Percentiles rank a stretch among this genome's conserved stretches.
Evolutionary conservation across 108 stramenopile genomes (phyloP).

Genomic region (Fragilaria radians): DNA sequence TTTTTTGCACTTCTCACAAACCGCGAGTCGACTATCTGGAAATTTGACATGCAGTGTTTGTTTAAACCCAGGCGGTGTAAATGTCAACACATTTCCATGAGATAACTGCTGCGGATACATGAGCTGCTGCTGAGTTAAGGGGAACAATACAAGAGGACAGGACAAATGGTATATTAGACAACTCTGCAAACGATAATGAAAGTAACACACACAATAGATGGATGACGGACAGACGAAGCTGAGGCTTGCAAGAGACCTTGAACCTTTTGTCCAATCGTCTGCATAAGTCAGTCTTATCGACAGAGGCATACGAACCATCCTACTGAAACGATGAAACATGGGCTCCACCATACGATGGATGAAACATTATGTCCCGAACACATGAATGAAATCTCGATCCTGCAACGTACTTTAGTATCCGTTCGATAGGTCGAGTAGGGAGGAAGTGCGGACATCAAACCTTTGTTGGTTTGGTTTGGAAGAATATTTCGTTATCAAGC

Average conservation of each 20-base stretch:
- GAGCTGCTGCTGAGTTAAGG: conserved; percentile 39
- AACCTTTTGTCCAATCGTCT: too few relatives aligned
- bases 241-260: too few relatives aligned
- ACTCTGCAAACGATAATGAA: too few relatives aligned
- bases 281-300: too few relatives aligned
- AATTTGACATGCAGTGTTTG: conserved; percentile 74
- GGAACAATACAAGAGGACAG: too few relatives aligned
- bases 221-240: too few relatives aligned
- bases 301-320: too few relatives aligned
- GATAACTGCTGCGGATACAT: conserved; percentile 53
- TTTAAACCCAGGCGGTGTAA: conserved; percentile 68
- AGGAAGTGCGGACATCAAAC: conserved; percentile 33
- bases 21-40: conserved; percentile 67
- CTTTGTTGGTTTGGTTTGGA: not conserved
- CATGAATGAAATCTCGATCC: not conserved
- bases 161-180: too few relatives aligned
- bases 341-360: too few relatives aligned
- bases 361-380: too few relatives aligned
- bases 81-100: conserved; percentile 50
- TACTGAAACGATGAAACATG: too few relatives aligned
- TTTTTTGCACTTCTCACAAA: conserved; percentile 82
- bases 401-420: conserved; percentile 38
- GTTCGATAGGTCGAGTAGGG: conserved; percentile 57
- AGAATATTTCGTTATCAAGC: not conserved
- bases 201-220: too few relatives aligned